Percentiles rank a stretch among this genome's conserved stretches.
Evolutionary conservation across 2,329 filamentous ascomycete genomes (phyloP).

Genomic region (Didymella keratinophila): DNA sequence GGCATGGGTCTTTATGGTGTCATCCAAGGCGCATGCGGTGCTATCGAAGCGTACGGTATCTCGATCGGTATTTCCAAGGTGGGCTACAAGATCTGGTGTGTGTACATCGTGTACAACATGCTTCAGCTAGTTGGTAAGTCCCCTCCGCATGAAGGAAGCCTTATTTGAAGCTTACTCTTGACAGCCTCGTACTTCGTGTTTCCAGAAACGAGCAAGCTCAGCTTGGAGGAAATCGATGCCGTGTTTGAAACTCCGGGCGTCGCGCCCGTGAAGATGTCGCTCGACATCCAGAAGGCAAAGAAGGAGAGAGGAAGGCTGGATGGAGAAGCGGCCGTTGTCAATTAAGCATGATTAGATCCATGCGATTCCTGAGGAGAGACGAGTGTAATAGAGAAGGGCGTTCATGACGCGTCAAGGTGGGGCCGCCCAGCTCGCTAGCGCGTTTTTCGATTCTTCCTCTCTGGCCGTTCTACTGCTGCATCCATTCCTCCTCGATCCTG

Average conservation of each 20-base stretch:
- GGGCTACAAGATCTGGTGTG: conserved; percentile 61
- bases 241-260: conserved; percentile 62
- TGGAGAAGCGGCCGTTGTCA: conserved; percentile 4
- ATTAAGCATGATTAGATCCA: not conserved
- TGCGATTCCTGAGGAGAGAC: not conserved
- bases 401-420: not conserved
- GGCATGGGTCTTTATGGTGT: conserved; percentile 56
- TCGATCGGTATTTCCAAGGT: conserved; percentile 57
- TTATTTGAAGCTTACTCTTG: not conserved
- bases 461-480: not conserved
- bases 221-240: conserved; percentile 65
- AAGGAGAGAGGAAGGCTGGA: conserved; percentile 17
- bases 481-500: not conserved
- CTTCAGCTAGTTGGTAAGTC: conserved; percentile 52
- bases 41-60: conserved; percentile 58
- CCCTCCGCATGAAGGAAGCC: not conserved
- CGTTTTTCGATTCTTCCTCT: not conserved
- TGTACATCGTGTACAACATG: conserved; percentile 61
- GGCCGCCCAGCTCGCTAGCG: not conserved
- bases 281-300: conserved; percentile 30
- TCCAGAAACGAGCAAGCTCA: conserved; percentile 60
- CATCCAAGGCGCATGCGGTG: conserved; percentile 56
- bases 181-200: conserved; percentile 59
- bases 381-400: not conserved
- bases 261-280: conserved; percentile 53